Evolutionary conservation across 176 grass and related monocot species (phyloP).

Genomic region (Neostapfia colusana): DNA sequence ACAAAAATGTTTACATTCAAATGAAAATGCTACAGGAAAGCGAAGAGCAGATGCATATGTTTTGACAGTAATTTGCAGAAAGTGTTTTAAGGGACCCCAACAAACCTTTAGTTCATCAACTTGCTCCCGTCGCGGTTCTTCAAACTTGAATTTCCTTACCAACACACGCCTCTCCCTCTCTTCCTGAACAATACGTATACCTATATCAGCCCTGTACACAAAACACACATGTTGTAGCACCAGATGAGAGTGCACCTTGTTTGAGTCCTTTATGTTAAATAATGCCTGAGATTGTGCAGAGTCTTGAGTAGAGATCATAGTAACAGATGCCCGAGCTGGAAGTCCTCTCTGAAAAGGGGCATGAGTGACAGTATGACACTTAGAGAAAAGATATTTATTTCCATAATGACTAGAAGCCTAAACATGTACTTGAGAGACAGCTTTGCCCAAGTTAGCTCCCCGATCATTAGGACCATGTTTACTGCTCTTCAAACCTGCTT

Average conservation of each 20-base stretch:
- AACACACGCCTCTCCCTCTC: constrained; percentile 84
- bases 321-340: constrained; percentile 68
- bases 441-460: constrained; percentile 62
- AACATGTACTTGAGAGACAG: constrained; percentile 55
- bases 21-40: background rate
- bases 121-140: constrained; percentile 92
- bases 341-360: constrained; percentile 60
- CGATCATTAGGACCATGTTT: constrained; percentile 74
- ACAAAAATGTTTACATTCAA: background rate
- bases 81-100: background rate
- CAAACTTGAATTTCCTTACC: constrained; percentile 89
- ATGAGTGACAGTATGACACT: constrained; percentile 20
- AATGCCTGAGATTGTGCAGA: constrained; percentile 71
- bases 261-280: constrained; percentile 97
- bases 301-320: constrained; percentile 74
- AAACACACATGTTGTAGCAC: background rate
- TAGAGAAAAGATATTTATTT: constrained; percentile 19
- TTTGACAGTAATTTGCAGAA: background rate
- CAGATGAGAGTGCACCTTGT: constrained; percentile 58
- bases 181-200: constrained; percentile 62
- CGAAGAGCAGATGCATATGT: background rate
- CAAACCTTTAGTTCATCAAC: constrained; percentile 95
- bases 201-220: constrained; percentile 19
- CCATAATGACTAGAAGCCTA: constrained; percentile 20
- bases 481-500: constrained; percentile 65